These are phyloP conservation scores for Phaeotremella fagi DNA, from an alignment of 768 basidiomycete genomes.

Conservation along the genomic window DNA sequence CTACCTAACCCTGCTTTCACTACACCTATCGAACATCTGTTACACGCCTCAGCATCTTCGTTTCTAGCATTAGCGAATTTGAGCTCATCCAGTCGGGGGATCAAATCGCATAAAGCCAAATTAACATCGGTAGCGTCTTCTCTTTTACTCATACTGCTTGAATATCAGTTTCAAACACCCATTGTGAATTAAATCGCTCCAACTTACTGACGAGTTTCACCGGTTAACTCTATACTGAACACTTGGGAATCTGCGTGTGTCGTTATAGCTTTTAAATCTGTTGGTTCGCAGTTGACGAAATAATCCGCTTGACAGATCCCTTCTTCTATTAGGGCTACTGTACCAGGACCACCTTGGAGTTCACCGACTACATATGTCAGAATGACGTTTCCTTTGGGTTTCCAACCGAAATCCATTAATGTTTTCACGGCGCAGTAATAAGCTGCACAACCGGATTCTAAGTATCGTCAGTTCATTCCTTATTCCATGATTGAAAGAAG, in stretches of 20 bases:
- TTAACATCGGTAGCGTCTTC: conserved; percentile 14
- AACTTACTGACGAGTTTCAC: conserved; percentile 20
- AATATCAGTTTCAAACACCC: neutral
- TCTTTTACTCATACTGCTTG: conserved; percentile 16
- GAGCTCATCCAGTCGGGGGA: conserved; percentile 5
- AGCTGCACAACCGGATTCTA: conserved; percentile 19
- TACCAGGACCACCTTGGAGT: conserved; percentile 20
- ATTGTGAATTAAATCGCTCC: neutral
- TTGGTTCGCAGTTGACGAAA: conserved; percentile 23
- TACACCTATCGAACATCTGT: conserved; percentile 10
- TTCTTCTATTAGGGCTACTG: conserved; percentile 17
- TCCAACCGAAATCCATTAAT: conserved; percentile 12
- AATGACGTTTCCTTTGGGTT: conserved; percentile 13
- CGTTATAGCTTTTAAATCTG: conserved; percentile 19
- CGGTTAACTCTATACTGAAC: conserved; percentile 14
- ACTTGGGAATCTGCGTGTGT: conserved; percentile 17
- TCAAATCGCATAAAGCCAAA: conserved; percentile 10
- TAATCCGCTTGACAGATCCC: conserved; percentile 14
- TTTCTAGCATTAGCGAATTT: conserved; percentile 18
- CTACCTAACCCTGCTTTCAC: conserved; percentile 8
- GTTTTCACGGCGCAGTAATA: conserved; percentile 19
- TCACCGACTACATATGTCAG: conserved; percentile 17
- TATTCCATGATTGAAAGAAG: neutral
- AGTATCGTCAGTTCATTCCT: neutral
- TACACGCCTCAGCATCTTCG: conserved; percentile 12